Evolutionary conservation across 495 filamentous ascomycete genomes (phyloP), one percentile per base, ranked within the genome.

Genomic region (Trichoderma virens): DNA sequence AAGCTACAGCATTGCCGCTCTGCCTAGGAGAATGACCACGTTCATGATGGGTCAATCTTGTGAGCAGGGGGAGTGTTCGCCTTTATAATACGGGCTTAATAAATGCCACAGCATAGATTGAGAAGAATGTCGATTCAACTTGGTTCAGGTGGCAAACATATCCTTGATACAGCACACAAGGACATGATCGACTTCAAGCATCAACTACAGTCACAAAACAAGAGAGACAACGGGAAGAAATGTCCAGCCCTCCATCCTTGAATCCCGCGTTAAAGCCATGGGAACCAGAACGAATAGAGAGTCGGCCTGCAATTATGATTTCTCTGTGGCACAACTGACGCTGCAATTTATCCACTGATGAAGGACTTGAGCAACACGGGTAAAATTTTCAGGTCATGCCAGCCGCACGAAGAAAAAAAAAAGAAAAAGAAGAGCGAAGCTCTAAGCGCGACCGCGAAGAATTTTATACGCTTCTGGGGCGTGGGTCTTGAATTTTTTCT

Each of bases 361-460:
- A 68, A 71, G 77, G 72, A 75, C 67, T 65, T 69, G 72, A 77
- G 78, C 78, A 80, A 80, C 76, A 78, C 78, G 74, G 78, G 77
- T 68, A 75, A 73, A 74, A 71, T 69, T 71, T 67, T 75, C 67
- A 63, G 71, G 74, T 77, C 69, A 73, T 78, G 74, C 76, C 67
- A 67, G 69, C 70, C 71, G 71, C 72, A 74, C 71, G 65, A 71
- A 35, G 70, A 69, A 71, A 68, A 60, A 63, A 67, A 69, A 64
- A 67, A 69, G 66, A 66, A 70, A 64, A 65, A 65, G 56, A 67
- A 68, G 31, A 60, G 56, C 56, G 30, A n/a, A 1, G 28, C 56
- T 31, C 56, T 60, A n/a, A 31, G 28, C 16, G 56, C 27, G 28
- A 9, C 56, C 23, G 16, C 5, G 16, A 35, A 60, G 31, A 60